These are phyloP conservation scores for Amanita fuliginea DNA, from an alignment of 768 basidiomycete genomes.

Conservation along the genomic window DNA sequence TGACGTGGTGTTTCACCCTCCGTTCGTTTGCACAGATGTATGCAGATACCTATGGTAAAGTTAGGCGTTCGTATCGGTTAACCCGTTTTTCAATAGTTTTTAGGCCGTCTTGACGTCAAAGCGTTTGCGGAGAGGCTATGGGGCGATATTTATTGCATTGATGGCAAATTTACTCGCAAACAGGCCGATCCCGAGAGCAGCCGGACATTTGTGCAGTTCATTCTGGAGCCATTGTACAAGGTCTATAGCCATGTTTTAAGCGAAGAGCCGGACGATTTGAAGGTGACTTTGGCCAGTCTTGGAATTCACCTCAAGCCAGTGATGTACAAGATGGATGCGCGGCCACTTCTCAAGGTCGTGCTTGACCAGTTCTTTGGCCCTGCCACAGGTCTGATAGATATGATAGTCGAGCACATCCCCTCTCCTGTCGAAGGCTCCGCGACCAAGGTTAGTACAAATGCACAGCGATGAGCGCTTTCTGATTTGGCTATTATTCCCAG, in stretches of 20 bases:
- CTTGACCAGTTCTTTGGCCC: constrained; percentile 94
- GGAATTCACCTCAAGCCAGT: constrained; percentile 83
- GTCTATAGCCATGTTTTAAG: constrained; percentile 92
- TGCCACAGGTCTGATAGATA: constrained; percentile 81
- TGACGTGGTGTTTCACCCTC: constrained; percentile 97
- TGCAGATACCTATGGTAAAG: constrained; percentile 78
- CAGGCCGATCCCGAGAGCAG: constrained; percentile 66
- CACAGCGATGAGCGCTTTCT: not conserved
- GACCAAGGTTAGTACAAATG: constrained; percentile 39
- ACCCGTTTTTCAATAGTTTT: constrained; percentile 1
- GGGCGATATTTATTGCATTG: constrained; percentile 96
- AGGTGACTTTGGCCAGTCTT: constrained; percentile 63
- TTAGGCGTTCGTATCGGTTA: not conserved
- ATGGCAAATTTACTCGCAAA: constrained; percentile 84
- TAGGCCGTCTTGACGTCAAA: constrained; percentile 70
- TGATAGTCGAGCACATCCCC: constrained; percentile 85
- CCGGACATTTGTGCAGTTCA: constrained; percentile 90
- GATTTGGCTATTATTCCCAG: constrained; percentile 21
- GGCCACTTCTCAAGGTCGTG: constrained; percentile 88
- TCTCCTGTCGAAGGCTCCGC: constrained; percentile 54
- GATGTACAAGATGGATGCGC: constrained; percentile 98
- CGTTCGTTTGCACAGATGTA: constrained; percentile 95
- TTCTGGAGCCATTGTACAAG: constrained; percentile 94
- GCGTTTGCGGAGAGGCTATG: constrained; percentile 87
- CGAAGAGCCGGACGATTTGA: constrained; percentile 84